Percentiles rank a stretch among this genome's conserved stretches.
phyloP scores from a whole-genome alignment of 257 asterid genomes.

The Mentha longifolia region DNA sequence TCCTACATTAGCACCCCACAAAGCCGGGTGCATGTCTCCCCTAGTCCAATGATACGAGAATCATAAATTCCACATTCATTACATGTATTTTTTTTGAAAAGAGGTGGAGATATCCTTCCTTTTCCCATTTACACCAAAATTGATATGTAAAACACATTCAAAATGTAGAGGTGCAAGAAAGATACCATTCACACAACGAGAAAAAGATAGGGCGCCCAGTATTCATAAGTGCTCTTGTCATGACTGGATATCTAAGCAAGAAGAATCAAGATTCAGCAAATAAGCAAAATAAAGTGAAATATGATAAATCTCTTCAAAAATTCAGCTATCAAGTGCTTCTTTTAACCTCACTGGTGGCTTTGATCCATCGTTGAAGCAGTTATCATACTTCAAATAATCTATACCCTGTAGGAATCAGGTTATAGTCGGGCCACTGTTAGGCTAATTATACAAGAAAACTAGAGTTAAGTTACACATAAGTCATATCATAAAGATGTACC shows the following conservation, averaged over 20 bases:
- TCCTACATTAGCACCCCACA: conserved; percentile 73
- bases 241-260: conserved; percentile 68
- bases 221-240: conserved; percentile 85
- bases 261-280: not conserved
- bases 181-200: conserved; percentile 88
- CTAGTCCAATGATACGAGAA: conserved; percentile 41
- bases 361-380: conserved; percentile 71
- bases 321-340: not conserved
- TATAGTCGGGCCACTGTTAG: not conserved
- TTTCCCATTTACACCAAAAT: too few relatives aligned
- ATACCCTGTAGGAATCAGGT: conserved; percentile 59
- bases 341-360: conserved; percentile 69
- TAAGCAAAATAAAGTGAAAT: conserved; percentile 6
- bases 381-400: conserved; percentile 92
- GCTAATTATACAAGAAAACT: not conserved
- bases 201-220: conserved; percentile 76
- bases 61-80: not conserved
- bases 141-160: not conserved
- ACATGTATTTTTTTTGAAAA: too few relatives aligned
- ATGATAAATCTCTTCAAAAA: not conserved
- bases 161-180: conserved; percentile 4
- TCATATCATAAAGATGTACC: conserved; percentile 42
- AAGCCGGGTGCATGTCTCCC: conserved; percentile 97
- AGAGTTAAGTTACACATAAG: not conserved
- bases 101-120: too few relatives aligned